Evolutionary conservation across 129 eudicot species (phyloP).

Genomic region (Glebionis coronaria): DNA sequence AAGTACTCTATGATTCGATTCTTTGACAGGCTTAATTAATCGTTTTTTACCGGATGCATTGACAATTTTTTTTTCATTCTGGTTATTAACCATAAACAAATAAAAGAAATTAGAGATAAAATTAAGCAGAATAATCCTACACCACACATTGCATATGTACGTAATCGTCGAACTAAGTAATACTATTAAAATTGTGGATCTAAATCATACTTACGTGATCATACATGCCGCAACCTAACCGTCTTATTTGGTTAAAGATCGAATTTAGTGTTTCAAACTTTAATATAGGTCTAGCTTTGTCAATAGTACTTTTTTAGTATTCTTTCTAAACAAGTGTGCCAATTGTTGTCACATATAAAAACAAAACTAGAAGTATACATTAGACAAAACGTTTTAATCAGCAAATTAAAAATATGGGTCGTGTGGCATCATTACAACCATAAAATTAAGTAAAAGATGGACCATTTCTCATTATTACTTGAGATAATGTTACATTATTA

Average conservation of each 20-base stretch:
- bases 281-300: neutral
- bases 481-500: constrained; percentile 26
- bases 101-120: too few species aligned
- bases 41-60: too few species aligned
- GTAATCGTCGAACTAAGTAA: neutral
- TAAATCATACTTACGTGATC: neutral
- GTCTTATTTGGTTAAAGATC: neutral
- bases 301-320: neutral
- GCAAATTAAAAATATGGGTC: neutral
- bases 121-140: too few species aligned
- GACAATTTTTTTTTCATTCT: too few species aligned
- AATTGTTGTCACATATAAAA: neutral
- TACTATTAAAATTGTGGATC: too few species aligned
- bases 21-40: too few species aligned
- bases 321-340: neutral
- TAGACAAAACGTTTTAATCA: neutral
- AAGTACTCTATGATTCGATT: too few species aligned
- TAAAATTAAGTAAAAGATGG: neutral
- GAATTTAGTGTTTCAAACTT: neutral
- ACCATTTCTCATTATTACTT: constrained; percentile 10
- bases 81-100: too few species aligned
- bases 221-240: neutral
- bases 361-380: neutral
- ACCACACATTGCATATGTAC: neutral
- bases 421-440: constrained; percentile 7